A percentile compares a stretch with the other conserved stretches of the same genome.
phyloP scores from a whole-genome alignment of 2,329 filamentous ascomycete species.

The Aspergillus glaucus region DNA sequence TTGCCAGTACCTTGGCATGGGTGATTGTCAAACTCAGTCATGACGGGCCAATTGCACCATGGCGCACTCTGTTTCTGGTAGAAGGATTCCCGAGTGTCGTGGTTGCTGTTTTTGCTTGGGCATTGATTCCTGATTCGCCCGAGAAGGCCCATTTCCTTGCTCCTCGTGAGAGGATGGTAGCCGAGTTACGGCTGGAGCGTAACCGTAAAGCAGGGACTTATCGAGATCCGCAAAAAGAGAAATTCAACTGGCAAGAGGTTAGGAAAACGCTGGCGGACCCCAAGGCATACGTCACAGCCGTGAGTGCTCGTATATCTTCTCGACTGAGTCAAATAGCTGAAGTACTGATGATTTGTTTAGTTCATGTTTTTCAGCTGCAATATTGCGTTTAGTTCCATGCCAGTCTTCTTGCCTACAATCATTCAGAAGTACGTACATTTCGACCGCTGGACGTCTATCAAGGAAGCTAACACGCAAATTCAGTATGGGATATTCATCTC shows the following conservation, averaged over 20 bases:
- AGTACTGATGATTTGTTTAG: constrained; percentile 13
- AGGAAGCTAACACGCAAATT: not conserved
- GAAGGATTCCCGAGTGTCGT: constrained; percentile 81
- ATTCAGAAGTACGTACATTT: constrained; percentile 47
- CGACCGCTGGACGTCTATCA: not conserved
- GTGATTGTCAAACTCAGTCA: constrained; percentile 64
- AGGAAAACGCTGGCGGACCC: constrained; percentile 57
- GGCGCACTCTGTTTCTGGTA: constrained; percentile 77
- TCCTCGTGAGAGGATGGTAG: constrained; percentile 61
- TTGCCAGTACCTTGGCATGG: constrained; percentile 73
- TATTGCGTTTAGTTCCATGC: constrained; percentile 79
- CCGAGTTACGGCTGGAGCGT: constrained; percentile 58
- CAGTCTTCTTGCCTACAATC: constrained; percentile 80
- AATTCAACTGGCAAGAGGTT: constrained; percentile 53
- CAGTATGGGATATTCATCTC: constrained; percentile 63
- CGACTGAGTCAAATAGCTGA: not conserved
- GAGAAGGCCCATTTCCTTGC: constrained; percentile 59
- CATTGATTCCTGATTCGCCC: constrained; percentile 69
- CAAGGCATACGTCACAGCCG: constrained; percentile 66
- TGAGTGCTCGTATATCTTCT: constrained; percentile 20
- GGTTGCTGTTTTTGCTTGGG: constrained; percentile 67
- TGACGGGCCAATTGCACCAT: constrained; percentile 64
- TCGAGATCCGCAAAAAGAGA: constrained; percentile 24
- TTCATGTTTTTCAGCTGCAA: constrained; percentile 84
- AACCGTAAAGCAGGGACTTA: constrained; percentile 33